Evolutionary conservation across 2,329 filamentous ascomycete species (phyloP).

Genomic region (Aspergillus bombycis): DNA sequence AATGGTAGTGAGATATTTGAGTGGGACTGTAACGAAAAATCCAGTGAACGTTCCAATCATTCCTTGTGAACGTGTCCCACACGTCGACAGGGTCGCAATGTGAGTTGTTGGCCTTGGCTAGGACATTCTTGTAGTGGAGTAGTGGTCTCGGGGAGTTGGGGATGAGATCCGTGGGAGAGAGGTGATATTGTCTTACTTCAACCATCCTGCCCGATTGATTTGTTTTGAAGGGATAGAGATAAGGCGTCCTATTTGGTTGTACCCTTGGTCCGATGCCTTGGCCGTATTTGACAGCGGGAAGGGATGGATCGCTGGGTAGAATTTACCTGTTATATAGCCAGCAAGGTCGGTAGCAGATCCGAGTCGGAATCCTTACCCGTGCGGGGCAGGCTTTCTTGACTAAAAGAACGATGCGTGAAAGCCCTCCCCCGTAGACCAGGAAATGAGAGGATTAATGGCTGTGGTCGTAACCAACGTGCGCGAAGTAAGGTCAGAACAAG

Average conservation of each 20-base stretch:
- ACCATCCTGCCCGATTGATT: not conserved
- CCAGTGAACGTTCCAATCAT: not conserved
- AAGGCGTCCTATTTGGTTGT: fast-evolving
- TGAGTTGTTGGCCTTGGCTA: not conserved
- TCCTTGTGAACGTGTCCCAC: not conserved
- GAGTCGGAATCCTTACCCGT: not conserved
- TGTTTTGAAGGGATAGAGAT: fast-evolving
- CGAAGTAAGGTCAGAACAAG: not conserved
- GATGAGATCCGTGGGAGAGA: not conserved
- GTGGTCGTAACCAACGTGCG: too few species aligned
- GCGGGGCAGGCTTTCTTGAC: not conserved
- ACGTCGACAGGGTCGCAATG: not conserved
- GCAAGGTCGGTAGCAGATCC: not conserved
- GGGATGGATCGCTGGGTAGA: not conserved
- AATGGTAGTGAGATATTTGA: not conserved
- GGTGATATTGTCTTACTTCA: not conserved
- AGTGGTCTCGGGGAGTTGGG: not conserved
- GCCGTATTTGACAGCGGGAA: not conserved
- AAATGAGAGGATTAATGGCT: too few species aligned
- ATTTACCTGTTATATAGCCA: not conserved
- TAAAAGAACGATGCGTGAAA: not conserved
- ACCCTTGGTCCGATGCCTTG: not conserved
- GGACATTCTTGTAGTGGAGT: not conserved
- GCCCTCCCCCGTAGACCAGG: not conserved
- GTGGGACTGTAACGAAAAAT: not conserved